Evolutionary conservation across 2,329 filamentous ascomycete genomes (phyloP), one percentile per base, ranked within the genome.

Genomic region (Amauroascus verrucosus): DNA sequence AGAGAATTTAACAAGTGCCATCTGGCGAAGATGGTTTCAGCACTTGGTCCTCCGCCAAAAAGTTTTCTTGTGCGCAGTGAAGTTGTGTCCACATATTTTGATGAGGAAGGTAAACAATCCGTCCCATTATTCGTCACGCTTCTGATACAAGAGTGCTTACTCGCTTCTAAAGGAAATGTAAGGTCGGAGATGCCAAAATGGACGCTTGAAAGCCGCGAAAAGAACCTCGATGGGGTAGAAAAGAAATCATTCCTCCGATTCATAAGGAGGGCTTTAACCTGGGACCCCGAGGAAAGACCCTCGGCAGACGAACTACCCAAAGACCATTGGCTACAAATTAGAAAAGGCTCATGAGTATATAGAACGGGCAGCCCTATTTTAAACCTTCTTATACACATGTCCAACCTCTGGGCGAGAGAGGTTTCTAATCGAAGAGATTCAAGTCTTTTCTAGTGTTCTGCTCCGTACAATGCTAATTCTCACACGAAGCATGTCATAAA

Each of bases 221-320:
- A 32, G 2, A 41, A 48, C 9, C 18, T 53, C 16, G 13, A 53
- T 44, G 61, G 57, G 2, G 59, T 65, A 22, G 64, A 70, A 41
- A 66, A 64, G 47, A 20, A 35, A n/a, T 46, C 62, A 1, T 70
- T 68, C 22, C 53, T 69, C 26, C 45, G 60, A 22, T 66, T 68
- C 55, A 52, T 60, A 11, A 51, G 37, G 13, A 59, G 55, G 46
- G 68, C 68, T 66, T 57, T 69, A 1, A 51, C 56, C 26, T 69
- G 64, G 65, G 51, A 62, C 28, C 66, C 67, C 44, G 64, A 64
- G 54, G 47, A 66, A 28, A 58, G 66, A 43, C 53, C 56, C 14
- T 65, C 61, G 9, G 67, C 67, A 1, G 62, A 58, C 41, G 60
- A 67, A 22, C 58, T 69, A 2, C 59, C 60, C 6, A 28, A 26